These are phyloP conservation scores for Dryas drummondii DNA, from an alignment of 306 rosid genomes.

Conservation along the genomic window DNA sequence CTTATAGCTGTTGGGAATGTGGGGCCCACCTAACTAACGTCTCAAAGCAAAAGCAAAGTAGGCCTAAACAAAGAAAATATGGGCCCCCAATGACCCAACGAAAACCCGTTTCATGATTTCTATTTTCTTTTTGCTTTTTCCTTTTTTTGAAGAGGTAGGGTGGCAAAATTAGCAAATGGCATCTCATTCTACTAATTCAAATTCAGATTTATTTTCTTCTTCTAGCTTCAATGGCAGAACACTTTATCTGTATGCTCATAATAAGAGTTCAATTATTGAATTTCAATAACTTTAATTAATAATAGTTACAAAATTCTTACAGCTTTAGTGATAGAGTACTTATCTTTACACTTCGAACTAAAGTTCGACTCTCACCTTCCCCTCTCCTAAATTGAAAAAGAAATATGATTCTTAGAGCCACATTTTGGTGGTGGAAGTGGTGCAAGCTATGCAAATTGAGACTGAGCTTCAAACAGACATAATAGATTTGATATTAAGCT, in stretches of 20 bases:
- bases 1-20: background rate
- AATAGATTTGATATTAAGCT: too few species aligned
- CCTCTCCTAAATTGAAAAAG: too few species aligned
- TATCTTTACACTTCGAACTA: too few species aligned
- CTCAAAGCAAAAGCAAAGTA: background rate
- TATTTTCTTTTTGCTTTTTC: background rate
- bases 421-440: too few species aligned
- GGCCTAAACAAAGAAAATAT: background rate
- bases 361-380: too few species aligned
- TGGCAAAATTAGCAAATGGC: background rate
- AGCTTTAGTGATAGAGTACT: background rate
- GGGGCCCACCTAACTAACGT: background rate
- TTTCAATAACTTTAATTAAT: too few species aligned
- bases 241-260: too few species aligned
- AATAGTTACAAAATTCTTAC: background rate
- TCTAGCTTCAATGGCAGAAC: too few species aligned
- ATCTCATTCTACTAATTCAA: background rate
- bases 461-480: too few species aligned
- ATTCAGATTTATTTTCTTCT: background rate
- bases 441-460: too few species aligned
- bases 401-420: too few species aligned
- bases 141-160: background rate
- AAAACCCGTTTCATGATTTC: background rate
- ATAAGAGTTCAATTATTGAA: too few species aligned
- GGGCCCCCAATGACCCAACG: conserved; percentile 1